Base-by-base conservation (phyloP, 2,329 filamentous ascomycete species). In the Iodosphaeria phyllophila region DNA sequence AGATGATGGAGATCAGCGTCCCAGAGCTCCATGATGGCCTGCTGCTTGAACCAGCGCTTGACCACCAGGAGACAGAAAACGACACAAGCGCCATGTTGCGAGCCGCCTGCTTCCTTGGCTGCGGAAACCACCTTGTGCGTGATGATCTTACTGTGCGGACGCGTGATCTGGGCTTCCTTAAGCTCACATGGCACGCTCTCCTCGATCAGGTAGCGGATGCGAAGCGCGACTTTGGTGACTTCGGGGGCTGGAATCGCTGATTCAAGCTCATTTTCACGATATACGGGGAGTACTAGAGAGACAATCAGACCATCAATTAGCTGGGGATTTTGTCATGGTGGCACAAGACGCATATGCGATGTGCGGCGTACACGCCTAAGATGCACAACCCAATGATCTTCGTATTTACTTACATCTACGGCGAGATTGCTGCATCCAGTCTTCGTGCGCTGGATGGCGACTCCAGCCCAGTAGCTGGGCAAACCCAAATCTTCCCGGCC, bases 131-230 rank as follows among this genome's bases (percentile, higher is more conserved):
- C 89, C 30, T 69, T 64, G 3, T 56, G 54, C 1, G 83, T 93
- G 44, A 98, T 82, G 46, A 98, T 60, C 22, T 70, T 66, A 48
- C 80, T 91, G 50, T 95, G 83, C 3, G 86, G 70, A 25, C 62
- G 63, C 4, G 77, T 89, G 42, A 98, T 60, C 28, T 66, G 57
- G 5, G 60, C 60, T 42, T 79, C 70, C 29, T 89, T 74, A 19
- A 98, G 61, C 48, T 98, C 89, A 54, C 80, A 93, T 2, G 86
- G 79, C 14, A 98, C 68, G 28, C 83, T 74, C 45, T 83, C 68
- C 50, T 92, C 83, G 39, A 98, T 72, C 37, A 92, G 71, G 44
- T 91, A 82, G 40, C 86, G 91, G 34, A 98, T 60, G 29, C 83
- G 79, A 10, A 98, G 64, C 14, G 84, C 86, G 28, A 91, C 64